phyloP scores from a whole-genome alignment of 2,329 filamentous ascomycete species.

The Stemphylium beticola region DNA sequence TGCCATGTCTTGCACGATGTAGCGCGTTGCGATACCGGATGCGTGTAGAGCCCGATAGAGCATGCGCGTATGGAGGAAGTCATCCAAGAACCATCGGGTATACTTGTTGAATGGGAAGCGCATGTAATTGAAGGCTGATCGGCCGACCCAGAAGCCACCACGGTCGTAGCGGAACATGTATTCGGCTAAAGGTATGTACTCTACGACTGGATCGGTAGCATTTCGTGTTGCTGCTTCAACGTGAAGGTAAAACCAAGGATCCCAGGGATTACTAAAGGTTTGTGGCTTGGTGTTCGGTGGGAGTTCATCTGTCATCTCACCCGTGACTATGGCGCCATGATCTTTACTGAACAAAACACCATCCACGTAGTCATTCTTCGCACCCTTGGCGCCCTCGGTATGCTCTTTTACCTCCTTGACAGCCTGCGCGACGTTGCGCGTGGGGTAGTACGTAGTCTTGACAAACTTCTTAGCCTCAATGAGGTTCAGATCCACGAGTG shows the following conservation, averaged over 20 bases:
- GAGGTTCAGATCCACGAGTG: constrained; percentile 59
- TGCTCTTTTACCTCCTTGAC: constrained; percentile 49
- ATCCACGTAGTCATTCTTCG: constrained; percentile 56
- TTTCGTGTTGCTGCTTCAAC: constrained; percentile 49
- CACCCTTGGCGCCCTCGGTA: constrained; percentile 42
- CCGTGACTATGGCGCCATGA: constrained; percentile 53
- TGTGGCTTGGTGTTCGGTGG: constrained; percentile 36
- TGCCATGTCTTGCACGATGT: constrained; percentile 69
- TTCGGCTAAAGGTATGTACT: constrained; percentile 67
- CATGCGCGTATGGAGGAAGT: constrained; percentile 67
- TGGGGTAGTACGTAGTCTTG: constrained; percentile 57
- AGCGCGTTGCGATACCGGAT: constrained; percentile 64
- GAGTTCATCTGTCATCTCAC: constrained; percentile 50
- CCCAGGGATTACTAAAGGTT: constrained; percentile 52
- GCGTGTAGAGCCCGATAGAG: constrained; percentile 71
- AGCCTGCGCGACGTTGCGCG: constrained; percentile 51
- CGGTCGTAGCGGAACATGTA: constrained; percentile 76
- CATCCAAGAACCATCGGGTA: constrained; percentile 67
- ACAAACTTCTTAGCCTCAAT: constrained; percentile 56
- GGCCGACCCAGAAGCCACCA: constrained; percentile 71
- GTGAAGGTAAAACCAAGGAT: constrained; percentile 61
- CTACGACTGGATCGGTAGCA: constrained; percentile 47
- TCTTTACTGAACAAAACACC: constrained; percentile 57
- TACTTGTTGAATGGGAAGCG: constrained; percentile 67
- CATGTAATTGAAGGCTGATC: constrained; percentile 69